Evolutionary conservation across 305 asterid species (phyloP).

Genomic region (Rubia tinctorum): DNA sequence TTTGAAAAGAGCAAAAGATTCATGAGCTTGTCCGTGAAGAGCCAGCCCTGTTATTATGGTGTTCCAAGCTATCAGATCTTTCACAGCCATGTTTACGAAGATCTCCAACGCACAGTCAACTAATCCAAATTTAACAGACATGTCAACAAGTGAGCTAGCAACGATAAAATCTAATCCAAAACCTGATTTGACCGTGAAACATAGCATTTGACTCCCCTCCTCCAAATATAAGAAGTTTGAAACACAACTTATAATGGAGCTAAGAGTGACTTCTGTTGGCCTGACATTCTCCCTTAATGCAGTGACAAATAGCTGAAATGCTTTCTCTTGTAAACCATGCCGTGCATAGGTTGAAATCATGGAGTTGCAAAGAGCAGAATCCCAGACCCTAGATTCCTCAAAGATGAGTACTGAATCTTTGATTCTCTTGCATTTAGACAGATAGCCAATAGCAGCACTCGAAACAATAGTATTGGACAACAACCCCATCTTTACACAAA

Average conservation of each 20-base stretch:
- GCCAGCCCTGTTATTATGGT: conserved; percentile 52
- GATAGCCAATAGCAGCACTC: conserved; percentile 62
- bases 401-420: conserved; percentile 40
- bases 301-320: conserved; percentile 43
- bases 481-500: conserved; percentile 54
- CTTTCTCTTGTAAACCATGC: conserved; percentile 43
- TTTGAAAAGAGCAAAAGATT: conserved; percentile 42
- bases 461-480: conserved; percentile 50
- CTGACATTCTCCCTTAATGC: conserved; percentile 39
- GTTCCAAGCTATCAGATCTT: conserved; percentile 69
- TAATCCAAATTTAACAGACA: conserved; percentile 50
- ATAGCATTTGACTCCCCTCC: conserved; percentile 57
- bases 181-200: conserved; percentile 60
- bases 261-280: conserved; percentile 62
- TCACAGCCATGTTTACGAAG: conserved; percentile 32
- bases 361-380: conserved; percentile 54
- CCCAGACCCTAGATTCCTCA: conserved; percentile 34
- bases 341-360: conserved; percentile 62
- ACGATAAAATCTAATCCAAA: conserved; percentile 51
- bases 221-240: conserved; percentile 37
- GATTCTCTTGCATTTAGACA: conserved; percentile 64
- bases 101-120: conserved; percentile 37
- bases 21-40: conserved; percentile 44
- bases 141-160: conserved; percentile 56
- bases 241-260: conserved; percentile 49